Base-by-base conservation (phyloP, 108 stramenopile species). In the Skeletonema menzelii region DNA sequence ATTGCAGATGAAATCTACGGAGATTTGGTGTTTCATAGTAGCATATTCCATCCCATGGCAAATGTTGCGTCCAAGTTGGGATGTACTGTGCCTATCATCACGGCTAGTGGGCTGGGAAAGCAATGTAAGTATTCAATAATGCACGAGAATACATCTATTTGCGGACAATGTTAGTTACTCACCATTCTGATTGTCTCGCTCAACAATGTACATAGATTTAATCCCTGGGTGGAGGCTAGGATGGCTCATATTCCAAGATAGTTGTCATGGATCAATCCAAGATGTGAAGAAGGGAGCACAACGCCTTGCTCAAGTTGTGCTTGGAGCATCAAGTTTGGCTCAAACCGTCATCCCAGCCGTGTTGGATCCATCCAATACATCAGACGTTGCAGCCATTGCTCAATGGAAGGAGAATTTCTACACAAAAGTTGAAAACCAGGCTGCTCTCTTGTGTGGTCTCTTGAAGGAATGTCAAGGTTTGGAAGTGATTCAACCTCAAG, bases 1-100 rank as follows among this genome's bases (percentile, higher is more conserved):
- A 79, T 98, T 32, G 79, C 94, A 6, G 97, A 98, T 84, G 97
- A 98, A 75, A 90, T 98, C 34, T 98, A 98, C 69, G 96, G 97
- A 27, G 86, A 89, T 63, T 73, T 97, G 75, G 86, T 84, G 8
- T 95, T 96, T 70, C 80, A 55, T 31, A 73, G 75, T 2, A 74
- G 73, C 47, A 8, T 56, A 7, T 98, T 95, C 68, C 59, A 76
- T 70, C 90, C 93, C 26, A 75, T 97, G 83, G 93, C 93, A 6
- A 34, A 72, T 24, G 70, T 97, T 15, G 82, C 90, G 6, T 83
- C 75, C 3, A 60, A 61, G 37, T 61, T 82, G 62, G 90, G 88
- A n/a, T 68, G 66, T 15, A 67, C 56, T 17, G 96, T 95, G 14
- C 97, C 97, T 0, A 80, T 98, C 6, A 82, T 98, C 37, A 86